Conservation (phyloP, 2,329 filamentous ascomycete genomes). For the Colletotrichum limetticola region DNA sequence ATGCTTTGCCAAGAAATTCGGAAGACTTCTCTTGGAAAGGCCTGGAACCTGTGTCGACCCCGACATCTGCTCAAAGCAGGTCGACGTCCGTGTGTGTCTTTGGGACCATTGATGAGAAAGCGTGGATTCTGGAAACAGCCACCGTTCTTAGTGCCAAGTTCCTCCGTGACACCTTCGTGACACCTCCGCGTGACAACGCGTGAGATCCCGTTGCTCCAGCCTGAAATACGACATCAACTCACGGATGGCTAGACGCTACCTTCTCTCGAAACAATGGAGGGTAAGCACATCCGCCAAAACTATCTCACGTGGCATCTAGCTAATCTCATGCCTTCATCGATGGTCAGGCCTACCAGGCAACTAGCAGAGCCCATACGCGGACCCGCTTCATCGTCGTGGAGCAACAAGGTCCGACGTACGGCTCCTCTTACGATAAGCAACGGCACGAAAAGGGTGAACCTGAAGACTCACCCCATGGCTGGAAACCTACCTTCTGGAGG, state of each 20-base stretch:
- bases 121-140: not conserved
- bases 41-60: not conserved
- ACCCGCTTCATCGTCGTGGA: conserved; percentile 2
- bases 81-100: not conserved
- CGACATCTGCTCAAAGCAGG: too few relatives aligned
- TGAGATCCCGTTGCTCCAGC: not conserved
- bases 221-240: not conserved
- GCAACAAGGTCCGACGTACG: not conserved
- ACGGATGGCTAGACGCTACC: conserved; percentile 9
- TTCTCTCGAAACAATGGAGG: not conserved
- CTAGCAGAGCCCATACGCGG: not conserved
- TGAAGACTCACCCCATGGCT: not conserved
- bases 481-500: conserved; percentile 36
- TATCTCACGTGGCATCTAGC: not conserved
- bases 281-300: not conserved
- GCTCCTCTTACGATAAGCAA: not conserved
- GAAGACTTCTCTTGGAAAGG: not conserved
- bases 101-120: not conserved
- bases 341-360: not conserved
- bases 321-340: not conserved
- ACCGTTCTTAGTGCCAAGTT: not conserved
- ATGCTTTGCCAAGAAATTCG: not conserved
- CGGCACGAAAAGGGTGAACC: not conserved
- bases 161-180: not conserved
- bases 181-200: not conserved